A percentile compares a stretch with the other conserved stretches of the same genome.
These are phyloP conservation scores for Pseudogymnoascus sp. DNA, from an alignment of 2,329 filamentous ascomycete genomes.

Conservation along the genomic window DNA sequence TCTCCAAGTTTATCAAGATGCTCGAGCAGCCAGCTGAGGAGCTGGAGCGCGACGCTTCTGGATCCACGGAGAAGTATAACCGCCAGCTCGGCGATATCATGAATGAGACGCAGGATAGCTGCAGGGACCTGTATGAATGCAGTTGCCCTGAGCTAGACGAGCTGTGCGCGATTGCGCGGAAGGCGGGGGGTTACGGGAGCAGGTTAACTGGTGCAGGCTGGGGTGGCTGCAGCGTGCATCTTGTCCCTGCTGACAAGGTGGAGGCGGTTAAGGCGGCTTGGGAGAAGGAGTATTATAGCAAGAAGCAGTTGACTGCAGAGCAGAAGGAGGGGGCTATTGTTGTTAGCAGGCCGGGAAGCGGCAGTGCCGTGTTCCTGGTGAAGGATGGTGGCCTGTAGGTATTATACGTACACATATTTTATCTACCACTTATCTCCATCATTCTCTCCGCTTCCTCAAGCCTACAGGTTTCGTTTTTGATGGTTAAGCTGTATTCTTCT, in stretches of 20 bases:
- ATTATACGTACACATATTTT: background rate
- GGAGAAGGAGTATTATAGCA: conserved; percentile 73
- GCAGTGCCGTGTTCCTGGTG: conserved; percentile 48
- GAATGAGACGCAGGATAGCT: conserved; percentile 84
- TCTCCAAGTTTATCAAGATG: conserved; percentile 72
- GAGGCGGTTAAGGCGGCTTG: conserved; percentile 68
- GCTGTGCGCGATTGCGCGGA: conserved; percentile 70
- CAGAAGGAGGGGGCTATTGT: conserved; percentile 74
- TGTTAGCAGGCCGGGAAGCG: conserved; percentile 77
- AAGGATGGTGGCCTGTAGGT: background rate
- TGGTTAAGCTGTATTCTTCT: background rate
- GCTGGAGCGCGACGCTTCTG: conserved; percentile 29
- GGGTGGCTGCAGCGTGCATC: conserved; percentile 92
- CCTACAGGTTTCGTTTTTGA: background rate
- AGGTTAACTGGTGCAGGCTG: conserved; percentile 88
- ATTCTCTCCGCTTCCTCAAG: background rate
- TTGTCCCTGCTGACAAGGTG: conserved; percentile 78
- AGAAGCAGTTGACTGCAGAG: conserved; percentile 53
- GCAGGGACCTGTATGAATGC: conserved; percentile 81
- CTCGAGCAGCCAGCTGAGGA: conserved; percentile 47
- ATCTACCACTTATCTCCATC: background rate
- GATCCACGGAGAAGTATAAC: conserved; percentile 54
- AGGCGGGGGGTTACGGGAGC: conserved; percentile 74
- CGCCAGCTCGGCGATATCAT: conserved; percentile 68
- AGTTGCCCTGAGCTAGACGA: conserved; percentile 88